Evolutionary conservation across 164 flowering plant genomes (phyloP), one percentile per base, ranked within the genome.

Genomic region (Akebia trifoliata): DNA sequence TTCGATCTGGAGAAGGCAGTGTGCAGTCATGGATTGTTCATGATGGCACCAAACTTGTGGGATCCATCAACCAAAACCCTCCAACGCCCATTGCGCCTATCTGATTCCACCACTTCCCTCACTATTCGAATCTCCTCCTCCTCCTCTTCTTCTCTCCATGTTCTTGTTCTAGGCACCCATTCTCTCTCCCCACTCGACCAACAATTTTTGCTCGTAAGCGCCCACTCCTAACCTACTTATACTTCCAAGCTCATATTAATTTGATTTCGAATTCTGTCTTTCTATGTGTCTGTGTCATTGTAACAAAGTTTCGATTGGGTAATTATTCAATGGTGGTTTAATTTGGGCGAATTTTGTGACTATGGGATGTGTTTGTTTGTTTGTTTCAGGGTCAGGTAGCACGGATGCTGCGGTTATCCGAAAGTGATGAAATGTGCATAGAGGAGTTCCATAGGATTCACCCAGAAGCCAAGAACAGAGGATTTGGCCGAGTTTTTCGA

Each of bases 1-100:
- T 75, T 72, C 63, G 56, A 58, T 42, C 46, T 78, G 4, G 72
- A 70, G 50, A 75, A 65, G 46, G 68, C 77, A 0, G 77, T 78
- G 2, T 78, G 79, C 64, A 75, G 72, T 56, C 77, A 73, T 45
- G 82, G 82, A 8, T 25, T 78, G 25, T 78, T 78, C 73, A 73
- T 76, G 80, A 76, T 70, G 76, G 60, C 80, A 8, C 83, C 83
- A n/a, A 78, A 78, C 49, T 42, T 29, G 20, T 78, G 80, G 83
- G 57, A 71, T 42, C 67, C 76, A 21, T 50, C 38, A 1, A 60
- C 74, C 29, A 68, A 67, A 50, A 59, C 75, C 50, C 66, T 78
- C 35, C 52, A 30, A 31, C 74, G 80, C 26, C 80, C 80, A 6
- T 57, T 78, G 3, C 76, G 73, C 26, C 77, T 73, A 31, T 57